Percentiles rank a stretch among this genome's conserved stretches.
These are phyloP conservation scores for Suillus discolor DNA, from an alignment of 768 basidiomycete genomes.

Conservation along the genomic window DNA sequence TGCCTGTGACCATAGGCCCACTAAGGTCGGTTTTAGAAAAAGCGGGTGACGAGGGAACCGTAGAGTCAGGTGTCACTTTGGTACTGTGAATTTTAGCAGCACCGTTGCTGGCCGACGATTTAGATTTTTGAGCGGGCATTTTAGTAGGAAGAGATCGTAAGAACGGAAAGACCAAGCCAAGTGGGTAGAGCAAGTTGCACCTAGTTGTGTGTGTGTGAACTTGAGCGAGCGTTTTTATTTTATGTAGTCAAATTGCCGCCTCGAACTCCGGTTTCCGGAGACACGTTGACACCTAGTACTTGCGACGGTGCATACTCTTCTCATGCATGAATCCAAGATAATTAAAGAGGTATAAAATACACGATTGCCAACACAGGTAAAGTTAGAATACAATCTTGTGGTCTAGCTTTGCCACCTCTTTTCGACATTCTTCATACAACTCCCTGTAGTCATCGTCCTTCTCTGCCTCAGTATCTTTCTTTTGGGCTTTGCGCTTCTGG, in stretches of 20 bases:
- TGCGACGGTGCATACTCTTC: too few relatives aligned
- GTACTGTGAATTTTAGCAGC: slow-evolving; percentile 36
- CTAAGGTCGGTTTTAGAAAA: slow-evolving; percentile 20
- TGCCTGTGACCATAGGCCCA: slow-evolving; percentile 27
- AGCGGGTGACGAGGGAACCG: slow-evolving; percentile 29
- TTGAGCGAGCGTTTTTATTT: neutral
- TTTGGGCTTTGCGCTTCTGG: slow-evolving; percentile 69
- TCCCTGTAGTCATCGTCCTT: slow-evolving; percentile 87
- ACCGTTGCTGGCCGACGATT: slow-evolving; percentile 50
- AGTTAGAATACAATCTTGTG: slow-evolving; percentile 64
- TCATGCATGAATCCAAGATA: slow-evolving; percentile 3
- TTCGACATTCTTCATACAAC: slow-evolving; percentile 81
- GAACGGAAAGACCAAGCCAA: slow-evolving; percentile 21
- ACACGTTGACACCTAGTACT: neutral
- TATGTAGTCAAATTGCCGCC: neutral
- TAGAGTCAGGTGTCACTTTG: slow-evolving; percentile 28
- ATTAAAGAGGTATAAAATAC: slow-evolving; percentile 8
- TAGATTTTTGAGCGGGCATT: slow-evolving; percentile 54
- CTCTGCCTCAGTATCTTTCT: slow-evolving; percentile 61
- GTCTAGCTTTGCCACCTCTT: slow-evolving; percentile 85
- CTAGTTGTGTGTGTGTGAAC: slow-evolving; percentile 10
- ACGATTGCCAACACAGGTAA: slow-evolving; percentile 3
- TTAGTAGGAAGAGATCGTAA: slow-evolving; percentile 17
- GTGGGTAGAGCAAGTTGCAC: neutral
- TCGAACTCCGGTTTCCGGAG: neutral